Evolutionary conservation across 2,329 filamentous ascomycete species (phyloP), one percentile per base, ranked within the genome.

Genomic region (Microdochium bolleyi): DNA sequence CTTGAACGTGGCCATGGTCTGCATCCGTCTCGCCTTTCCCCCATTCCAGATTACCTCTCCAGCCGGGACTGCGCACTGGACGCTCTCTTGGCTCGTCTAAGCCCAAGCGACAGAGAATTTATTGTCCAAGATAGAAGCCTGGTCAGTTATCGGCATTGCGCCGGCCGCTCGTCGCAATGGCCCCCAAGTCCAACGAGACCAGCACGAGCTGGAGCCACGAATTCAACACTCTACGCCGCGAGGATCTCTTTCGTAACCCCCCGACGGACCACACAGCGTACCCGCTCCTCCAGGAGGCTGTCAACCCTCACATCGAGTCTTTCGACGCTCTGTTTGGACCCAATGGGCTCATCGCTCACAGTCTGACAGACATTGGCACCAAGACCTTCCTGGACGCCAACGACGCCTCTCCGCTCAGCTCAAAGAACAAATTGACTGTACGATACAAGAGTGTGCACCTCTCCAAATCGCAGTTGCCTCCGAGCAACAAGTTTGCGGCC

Each of bases 231-330:
- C 73, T 92, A 55, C 85, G 89, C 55, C 87, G 92, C 63, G 89
- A 99, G 65, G 80, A 88, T 51, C 87, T 99, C 22, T 99, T 99
- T 70, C 80, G 83, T 63, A 85, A 95, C 60, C 92, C 94, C 19
- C 92, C 94, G 0, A 87, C 82, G 64, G 92, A 97, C 67, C 87
- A 83, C 61, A 88, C 88, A 10, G 90, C 92, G 54, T 97, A 95
- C 65, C 94, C 94, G 14, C 81, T 88, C 22, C 82, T 99, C 49
- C 87, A 92, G 62, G 81, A 82, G 56, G 89, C 92, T n/a, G 85
- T 97, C 55, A 80, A 88, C 59, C 94, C 94, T 50, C 94, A 99
- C 70, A 87, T 97, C 62, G 86, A 96, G 64, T 94, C 94, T 7
- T 99, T 96, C 82, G 96, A 99, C 75, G 85, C 85, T 51, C 78